Conservation (phyloP, 345 rosid species). For the Syzygium aromaticum region DNA sequence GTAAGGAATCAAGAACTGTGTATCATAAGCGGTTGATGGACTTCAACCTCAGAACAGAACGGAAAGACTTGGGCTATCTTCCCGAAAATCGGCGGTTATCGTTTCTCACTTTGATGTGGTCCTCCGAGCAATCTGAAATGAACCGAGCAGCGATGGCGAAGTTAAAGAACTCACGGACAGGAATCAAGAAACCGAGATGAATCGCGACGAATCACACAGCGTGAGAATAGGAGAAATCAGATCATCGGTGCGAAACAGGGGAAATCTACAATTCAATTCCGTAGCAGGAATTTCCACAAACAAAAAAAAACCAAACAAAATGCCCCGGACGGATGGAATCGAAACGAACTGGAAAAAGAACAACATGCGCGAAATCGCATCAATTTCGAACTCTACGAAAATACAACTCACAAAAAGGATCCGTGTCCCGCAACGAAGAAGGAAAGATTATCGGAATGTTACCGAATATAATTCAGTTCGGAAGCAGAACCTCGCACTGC, state of each 20-base stretch:
- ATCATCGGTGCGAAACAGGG: neutral
- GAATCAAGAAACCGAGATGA: neutral
- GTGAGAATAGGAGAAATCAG: rapidly evolving
- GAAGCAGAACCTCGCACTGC: neutral
- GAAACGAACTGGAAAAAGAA: neutral
- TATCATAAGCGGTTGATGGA: neutral
- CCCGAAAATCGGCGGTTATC: neutral
- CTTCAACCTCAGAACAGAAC: neutral
- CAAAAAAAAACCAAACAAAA: no score
- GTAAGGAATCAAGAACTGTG: neutral
- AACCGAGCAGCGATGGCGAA: neutral
- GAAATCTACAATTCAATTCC: neutral
- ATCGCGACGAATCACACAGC: neutral
- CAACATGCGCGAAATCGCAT: rapidly evolving
- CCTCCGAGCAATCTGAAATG: neutral
- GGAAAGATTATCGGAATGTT: neutral
- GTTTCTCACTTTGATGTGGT: neutral
- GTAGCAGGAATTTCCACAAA: rapidly evolving
- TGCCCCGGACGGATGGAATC: neutral
- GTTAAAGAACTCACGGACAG: neutral
- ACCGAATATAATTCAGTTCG: neutral
- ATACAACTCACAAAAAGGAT: neutral
- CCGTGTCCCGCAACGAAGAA: no score
- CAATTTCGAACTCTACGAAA: no score
- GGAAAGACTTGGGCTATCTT: neutral